Evolutionary conservation across 228 moss, liverwort and hornwort genomes (phyloP), one percentile per base, ranked within the genome.

Genomic region (Sphagnum fallax): DNA sequence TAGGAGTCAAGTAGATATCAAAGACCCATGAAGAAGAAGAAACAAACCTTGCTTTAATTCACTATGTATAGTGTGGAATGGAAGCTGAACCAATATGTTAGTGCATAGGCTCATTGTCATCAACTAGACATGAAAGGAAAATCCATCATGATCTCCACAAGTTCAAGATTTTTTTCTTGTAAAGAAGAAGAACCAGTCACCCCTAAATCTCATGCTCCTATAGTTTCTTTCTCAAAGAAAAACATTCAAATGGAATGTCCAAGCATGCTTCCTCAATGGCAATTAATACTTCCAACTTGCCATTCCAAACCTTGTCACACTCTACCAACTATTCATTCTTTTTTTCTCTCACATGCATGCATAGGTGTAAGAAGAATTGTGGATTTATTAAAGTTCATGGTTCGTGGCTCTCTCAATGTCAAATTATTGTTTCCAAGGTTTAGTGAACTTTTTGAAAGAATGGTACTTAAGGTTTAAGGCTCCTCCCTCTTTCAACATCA

Each of bases 191-290:
- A 32, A 32, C 2, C 0, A 32, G 2, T 32, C 50, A 65, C 49
- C 10, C 15, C 18, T 32, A 60, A 60, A 52, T 51, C 55, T 68
- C 58, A 50, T 13, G 62, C 69, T 32, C 60, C 68, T 52, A 66
- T 77, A 16, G 77, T 52, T 52, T 58, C 59, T 50, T 16, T 13
- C 52, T 5, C 58, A 69, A 65, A 70, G 18, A 49, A 80, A 76
- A 10, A 98, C 77, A 67, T 90, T 98, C 49, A 87, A 88, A 66
- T 78, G 83, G 15, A 93, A 91, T 8, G 98, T 98, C 53, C 83
- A 87, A 70, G 93, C 93, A 75, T 84, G 90, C 71, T 85, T 91
- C 51, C 98, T 87, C 90, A 98, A 72, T 16, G 32, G 93, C 90
- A 7, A 88, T 86, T 1, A 93, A 76, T 47, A 93, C 91, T 81